Percentiles rank a stretch among this genome's conserved stretches.
phyloP scores from a whole-genome alignment of 129 eudicot genomes.

The Chrysanthemum lavandulifolium region DNA sequence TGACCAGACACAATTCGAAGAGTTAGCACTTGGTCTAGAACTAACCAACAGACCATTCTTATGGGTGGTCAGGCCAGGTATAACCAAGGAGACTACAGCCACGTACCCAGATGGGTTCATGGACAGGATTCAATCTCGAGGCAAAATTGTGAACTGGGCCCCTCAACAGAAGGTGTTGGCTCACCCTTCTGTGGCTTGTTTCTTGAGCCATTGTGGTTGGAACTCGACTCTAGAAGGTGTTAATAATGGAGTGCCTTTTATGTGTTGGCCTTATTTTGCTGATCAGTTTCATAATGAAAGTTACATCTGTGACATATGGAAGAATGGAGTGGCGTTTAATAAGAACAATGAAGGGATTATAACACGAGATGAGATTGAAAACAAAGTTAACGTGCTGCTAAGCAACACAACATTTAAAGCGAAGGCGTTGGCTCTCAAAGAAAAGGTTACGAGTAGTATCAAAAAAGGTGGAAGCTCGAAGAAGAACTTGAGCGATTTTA shows the following conservation, averaged over 20 bases:
- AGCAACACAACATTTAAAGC: conserved; percentile 20
- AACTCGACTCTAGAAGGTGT: conserved; percentile 56
- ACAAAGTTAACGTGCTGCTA: conserved; percentile 27
- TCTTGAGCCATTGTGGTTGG: conserved; percentile 74
- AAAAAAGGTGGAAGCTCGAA: conserved; percentile 35
- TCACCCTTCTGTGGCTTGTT: conserved; percentile 59
- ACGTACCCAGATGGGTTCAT: conserved; percentile 33
- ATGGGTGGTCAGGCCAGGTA: conserved; percentile 52
- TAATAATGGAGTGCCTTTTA: conserved; percentile 53
- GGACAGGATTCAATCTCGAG: conserved; percentile 30
- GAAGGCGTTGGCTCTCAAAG: conserved; percentile 32
- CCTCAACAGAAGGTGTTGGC: conserved; percentile 66
- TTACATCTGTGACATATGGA: conserved; percentile 48
- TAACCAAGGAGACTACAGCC: conserved; percentile 19
- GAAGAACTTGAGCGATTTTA: conserved; percentile 22
- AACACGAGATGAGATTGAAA: conserved; percentile 32
- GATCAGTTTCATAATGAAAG: conserved; percentile 44
- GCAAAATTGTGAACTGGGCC: conserved; percentile 64
- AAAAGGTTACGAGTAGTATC: conserved; percentile 24
- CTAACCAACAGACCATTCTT: conserved; percentile 43
- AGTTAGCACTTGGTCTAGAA: conserved; percentile 54
- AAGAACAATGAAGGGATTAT: conserved; percentile 35
- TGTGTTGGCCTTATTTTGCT: conserved; percentile 63
- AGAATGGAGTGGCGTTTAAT: conserved; percentile 35
- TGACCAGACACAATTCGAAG: conserved; percentile 49